phyloP scores from a whole-genome alignment of 805 yeast genomes.

The Groenewaldozyma tartarivorans region DNA sequence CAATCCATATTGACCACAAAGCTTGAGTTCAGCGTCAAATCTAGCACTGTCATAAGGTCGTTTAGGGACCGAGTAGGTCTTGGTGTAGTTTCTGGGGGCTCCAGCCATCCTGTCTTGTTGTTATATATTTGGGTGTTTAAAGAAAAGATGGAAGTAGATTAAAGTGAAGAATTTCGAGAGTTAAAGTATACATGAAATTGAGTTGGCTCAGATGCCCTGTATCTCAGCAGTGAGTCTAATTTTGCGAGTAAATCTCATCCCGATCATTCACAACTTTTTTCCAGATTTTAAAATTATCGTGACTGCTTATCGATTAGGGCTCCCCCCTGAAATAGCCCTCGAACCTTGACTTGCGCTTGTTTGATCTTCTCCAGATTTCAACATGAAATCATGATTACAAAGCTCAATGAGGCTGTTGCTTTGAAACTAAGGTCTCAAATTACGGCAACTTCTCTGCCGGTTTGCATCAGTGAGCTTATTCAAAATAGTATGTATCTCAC shows the following conservation, averaged over 20 bases:
- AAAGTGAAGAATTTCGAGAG: neutral
- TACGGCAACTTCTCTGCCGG: conserved; percentile 5
- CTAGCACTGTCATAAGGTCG: conserved; percentile 99
- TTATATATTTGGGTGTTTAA: neutral
- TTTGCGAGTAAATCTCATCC: too few relatives aligned
- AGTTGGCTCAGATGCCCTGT: too few relatives aligned
- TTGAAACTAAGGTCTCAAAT: conserved; percentile 4
- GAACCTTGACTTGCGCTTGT: too few relatives aligned
- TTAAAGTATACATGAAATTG: too few relatives aligned
- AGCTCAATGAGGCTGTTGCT: neutral
- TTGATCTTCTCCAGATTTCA: too few relatives aligned
- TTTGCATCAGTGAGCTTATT: conserved; percentile 11
- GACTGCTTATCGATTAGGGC: too few relatives aligned
- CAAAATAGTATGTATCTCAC: conserved; percentile 7
- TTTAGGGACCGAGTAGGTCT: conserved; percentile 99
- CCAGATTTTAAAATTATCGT: too few relatives aligned
- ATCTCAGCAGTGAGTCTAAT: too few relatives aligned
- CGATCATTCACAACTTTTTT: too few relatives aligned
- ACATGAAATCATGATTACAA: neutral
- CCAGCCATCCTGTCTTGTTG: neutral
- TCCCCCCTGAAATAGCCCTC: too few relatives aligned
- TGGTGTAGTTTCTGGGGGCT: conserved; percentile 98
- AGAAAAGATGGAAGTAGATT: neutral
- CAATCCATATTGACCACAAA: conserved; percentile 98
- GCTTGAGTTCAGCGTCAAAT: conserved; percentile 97